These are phyloP conservation scores for Selaginella tamariscina DNA, from an alignment of 75 land plant genomes.

Conservation along the genomic window DNA sequence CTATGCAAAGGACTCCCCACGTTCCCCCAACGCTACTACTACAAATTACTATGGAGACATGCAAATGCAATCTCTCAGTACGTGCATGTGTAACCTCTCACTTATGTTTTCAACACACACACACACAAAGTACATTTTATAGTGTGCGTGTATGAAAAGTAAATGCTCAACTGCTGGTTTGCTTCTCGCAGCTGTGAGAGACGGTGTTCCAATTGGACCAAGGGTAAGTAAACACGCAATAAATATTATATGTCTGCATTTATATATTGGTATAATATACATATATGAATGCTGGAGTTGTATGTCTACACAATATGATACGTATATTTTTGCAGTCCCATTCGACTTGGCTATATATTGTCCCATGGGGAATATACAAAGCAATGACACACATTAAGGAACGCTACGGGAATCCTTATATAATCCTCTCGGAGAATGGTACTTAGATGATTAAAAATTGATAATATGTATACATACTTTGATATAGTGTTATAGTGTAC, in stretches of 20 bases:
- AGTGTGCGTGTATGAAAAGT: too few relatives aligned
- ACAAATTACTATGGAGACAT: neutral
- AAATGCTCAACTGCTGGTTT: neutral
- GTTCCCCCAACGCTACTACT: neutral
- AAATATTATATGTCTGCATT: too few relatives aligned
- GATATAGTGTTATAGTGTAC: too few relatives aligned
- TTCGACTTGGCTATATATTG: conserved; percentile 8
- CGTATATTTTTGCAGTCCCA: neutral
- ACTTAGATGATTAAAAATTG: neutral
- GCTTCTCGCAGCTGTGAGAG: neutral
- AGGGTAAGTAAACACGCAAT: too few relatives aligned
- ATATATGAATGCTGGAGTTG: too few relatives aligned
- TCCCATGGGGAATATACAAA: conserved; percentile 11
- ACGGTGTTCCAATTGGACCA: conserved; percentile 12
- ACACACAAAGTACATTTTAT: too few relatives aligned
- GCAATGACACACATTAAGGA: conserved; percentile 4
- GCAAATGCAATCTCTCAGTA: neutral
- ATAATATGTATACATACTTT: neutral
- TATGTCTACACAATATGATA: too few relatives aligned
- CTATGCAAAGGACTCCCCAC: neutral
- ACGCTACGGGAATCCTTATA: conserved; percentile 1
- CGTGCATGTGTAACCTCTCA: too few relatives aligned
- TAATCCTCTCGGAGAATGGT: conserved; percentile 6
- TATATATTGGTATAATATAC: too few relatives aligned
- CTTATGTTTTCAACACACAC: too few relatives aligned